Evolutionary conservation across 225 moss, liverwort and hornwort genomes (phyloP).

Genomic region (Lunularia cruciata): DNA sequence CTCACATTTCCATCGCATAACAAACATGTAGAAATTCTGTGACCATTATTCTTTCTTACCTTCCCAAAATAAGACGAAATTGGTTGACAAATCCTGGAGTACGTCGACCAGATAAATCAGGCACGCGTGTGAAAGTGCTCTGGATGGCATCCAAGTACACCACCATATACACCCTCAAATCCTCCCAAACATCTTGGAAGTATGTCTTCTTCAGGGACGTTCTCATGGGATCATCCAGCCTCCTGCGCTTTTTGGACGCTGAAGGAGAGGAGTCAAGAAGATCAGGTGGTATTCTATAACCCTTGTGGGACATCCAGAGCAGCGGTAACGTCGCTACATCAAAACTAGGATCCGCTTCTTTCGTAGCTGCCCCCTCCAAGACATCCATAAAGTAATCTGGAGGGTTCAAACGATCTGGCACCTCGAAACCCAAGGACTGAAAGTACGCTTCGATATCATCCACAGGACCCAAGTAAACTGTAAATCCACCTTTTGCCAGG

Average conservation of each 20-base stretch:
- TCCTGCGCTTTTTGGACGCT: slow-evolving; percentile 25
- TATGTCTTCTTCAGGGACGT: slow-evolving; percentile 41
- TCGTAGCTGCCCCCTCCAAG: slow-evolving; percentile 64
- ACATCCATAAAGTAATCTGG: slow-evolving; percentile 95
- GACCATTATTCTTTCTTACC: no score
- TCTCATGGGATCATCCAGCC: slow-evolving; percentile 16
- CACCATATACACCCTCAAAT: slow-evolving; percentile 52
- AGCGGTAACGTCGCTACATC: slow-evolving; percentile 71
- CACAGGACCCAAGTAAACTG: slow-evolving; percentile 82
- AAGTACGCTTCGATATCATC: slow-evolving; percentile 81
- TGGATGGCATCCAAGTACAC: slow-evolving; percentile 60
- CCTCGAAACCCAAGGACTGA: slow-evolving; percentile 53
- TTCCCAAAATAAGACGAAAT: slow-evolving; percentile 57
- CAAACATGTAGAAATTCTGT: neutral
- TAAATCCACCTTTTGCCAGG: slow-evolving; percentile 76
- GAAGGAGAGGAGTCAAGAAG: slow-evolving; percentile 45
- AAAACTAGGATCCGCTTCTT: slow-evolving; percentile 59
- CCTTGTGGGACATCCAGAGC: slow-evolving; percentile 85
- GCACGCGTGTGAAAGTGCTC: slow-evolving; percentile 45
- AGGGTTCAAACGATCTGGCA: slow-evolving; percentile 88
- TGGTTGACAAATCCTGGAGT: slow-evolving; percentile 75
- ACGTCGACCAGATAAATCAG: slow-evolving; percentile 64
- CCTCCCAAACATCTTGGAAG: slow-evolving; percentile 63
- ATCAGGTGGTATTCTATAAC: slow-evolving; percentile 71
- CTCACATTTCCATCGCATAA: neutral